Conservation (phyloP, 192 early-diverging fungal species). For the Backusella australiensis region DNA sequence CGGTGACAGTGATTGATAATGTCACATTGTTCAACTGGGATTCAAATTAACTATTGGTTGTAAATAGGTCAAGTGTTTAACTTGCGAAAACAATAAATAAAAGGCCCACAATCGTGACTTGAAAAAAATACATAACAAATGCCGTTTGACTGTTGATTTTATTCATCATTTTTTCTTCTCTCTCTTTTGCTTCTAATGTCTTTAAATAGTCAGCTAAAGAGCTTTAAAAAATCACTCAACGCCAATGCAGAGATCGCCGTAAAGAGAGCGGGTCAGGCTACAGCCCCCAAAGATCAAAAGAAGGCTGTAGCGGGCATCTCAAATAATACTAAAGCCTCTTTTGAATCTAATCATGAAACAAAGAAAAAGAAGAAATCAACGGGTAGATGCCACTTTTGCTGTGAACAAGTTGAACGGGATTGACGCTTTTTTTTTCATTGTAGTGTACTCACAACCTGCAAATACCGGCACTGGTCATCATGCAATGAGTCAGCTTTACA, state of each 20-base stretch:
- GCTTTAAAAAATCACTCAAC: slow-evolving; percentile 31
- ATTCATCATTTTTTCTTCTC: background rate
- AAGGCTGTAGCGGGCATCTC: background rate
- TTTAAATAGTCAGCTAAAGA: slow-evolving; percentile 32
- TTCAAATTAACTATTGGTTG: no score
- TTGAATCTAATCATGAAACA: slow-evolving; percentile 20
- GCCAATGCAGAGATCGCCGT: slow-evolving; percentile 31
- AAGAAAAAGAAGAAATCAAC: slow-evolving; percentile 25
- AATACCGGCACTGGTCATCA: slow-evolving; percentile 52
- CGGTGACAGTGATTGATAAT: background rate
- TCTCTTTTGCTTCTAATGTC: slow-evolving; percentile 2
- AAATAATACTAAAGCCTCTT: slow-evolving; percentile 30
- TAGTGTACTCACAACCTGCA: slow-evolving; percentile 54
- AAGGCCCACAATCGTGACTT: no score
- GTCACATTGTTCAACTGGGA: no score
- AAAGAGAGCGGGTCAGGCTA: slow-evolving; percentile 16
- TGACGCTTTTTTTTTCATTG: background rate
- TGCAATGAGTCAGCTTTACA: slow-evolving; percentile 52
- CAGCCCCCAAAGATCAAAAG: background rate
- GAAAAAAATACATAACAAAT: no score
- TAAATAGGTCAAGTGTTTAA: no score
- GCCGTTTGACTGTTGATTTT: background rate
- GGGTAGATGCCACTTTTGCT: background rate
- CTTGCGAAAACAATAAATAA: no score
- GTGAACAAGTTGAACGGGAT: background rate